Percentiles rank a stretch among this genome's conserved stretches.
Conservation (phyloP, 192 early-diverging fungal genomes). For the Umbelopsis sp. region DNA sequence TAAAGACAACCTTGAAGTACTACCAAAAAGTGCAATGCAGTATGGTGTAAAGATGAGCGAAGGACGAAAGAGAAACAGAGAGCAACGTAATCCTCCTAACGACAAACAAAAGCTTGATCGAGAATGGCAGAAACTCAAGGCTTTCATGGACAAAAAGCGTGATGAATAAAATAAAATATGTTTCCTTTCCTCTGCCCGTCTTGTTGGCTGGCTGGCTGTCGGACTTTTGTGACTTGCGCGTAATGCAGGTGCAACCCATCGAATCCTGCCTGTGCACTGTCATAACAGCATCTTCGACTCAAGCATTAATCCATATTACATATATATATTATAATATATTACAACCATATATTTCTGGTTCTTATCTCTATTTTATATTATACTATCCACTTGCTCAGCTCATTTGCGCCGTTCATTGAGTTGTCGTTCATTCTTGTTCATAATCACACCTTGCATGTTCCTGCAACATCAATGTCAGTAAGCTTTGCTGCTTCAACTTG, state of each 20-base stretch:
- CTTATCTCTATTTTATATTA: not conserved
- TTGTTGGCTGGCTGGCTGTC: too few species aligned
- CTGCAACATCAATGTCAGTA: not conserved
- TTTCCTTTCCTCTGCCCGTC: too few species aligned
- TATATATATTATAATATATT: too few species aligned
- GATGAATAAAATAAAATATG: conserved; percentile 34
- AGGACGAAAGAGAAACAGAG: conserved; percentile 59
- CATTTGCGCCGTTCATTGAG: too few species aligned
- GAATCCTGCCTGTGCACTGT: too few species aligned
- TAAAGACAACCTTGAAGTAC: conserved; percentile 69
- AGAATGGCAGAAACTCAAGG: conserved; percentile 51
- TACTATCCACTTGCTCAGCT: not conserved
- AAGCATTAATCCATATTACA: too few species aligned
- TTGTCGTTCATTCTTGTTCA: too few species aligned
- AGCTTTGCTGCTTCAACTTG: not conserved
- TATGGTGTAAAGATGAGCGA: conserved; percentile 76
- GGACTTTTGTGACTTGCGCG: conserved; percentile 5
- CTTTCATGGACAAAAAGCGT: conserved; percentile 52
- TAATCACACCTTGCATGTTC: not conserved
- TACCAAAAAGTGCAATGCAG: conserved; percentile 77
- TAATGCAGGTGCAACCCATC: too few species aligned
- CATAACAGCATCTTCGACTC: too few species aligned
- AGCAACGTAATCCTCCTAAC: conserved; percentile 37
- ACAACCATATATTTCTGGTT: not conserved
- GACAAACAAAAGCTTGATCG: conserved; percentile 54